Percentiles rank a stretch among this genome's conserved stretches.
These are phyloP conservation scores for Candolleomyces efflorescens DNA, from an alignment of 768 basidiomycete genomes.

Conservation along the genomic window DNA sequence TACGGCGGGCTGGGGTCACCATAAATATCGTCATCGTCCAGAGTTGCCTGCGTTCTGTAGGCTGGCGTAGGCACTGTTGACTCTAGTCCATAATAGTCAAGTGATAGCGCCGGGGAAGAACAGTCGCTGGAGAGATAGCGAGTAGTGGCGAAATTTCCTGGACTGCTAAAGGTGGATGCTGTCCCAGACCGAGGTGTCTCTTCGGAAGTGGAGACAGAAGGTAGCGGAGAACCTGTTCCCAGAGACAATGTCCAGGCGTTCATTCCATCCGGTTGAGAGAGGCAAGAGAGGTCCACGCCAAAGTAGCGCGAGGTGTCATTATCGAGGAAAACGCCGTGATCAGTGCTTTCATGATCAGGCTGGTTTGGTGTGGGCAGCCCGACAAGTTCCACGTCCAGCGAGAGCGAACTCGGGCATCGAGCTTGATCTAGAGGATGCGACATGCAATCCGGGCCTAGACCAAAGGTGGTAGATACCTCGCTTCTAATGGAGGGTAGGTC, in stretches of 20 bases:
- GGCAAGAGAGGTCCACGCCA: constrained; percentile 9
- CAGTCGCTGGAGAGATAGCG: not conserved
- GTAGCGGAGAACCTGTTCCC: not conserved
- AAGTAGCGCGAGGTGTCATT: constrained; percentile 4
- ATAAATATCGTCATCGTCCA: not conserved
- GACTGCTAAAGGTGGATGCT: constrained; percentile 1
- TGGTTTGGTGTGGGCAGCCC: constrained; percentile 2
- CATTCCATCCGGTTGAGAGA: constrained; percentile 25
- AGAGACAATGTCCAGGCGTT: constrained; percentile 27
- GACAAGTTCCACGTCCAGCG: constrained; percentile 5
- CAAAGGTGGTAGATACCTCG: not conserved
- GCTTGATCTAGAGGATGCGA: not conserved
- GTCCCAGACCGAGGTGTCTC: constrained; percentile 2
- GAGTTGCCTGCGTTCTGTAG: not conserved
- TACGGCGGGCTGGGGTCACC: not conserved
- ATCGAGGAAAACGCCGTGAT: constrained; percentile 1
- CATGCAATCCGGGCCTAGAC: too few relatives aligned
- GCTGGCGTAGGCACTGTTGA: not conserved
- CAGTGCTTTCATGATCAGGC: not conserved
- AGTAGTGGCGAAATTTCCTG: not conserved
- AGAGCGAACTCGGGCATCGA: constrained; percentile 5
- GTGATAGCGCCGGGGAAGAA: not conserved
- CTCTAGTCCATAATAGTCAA: constrained; percentile 1
- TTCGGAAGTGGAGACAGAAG: not conserved
- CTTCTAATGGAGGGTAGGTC: constrained; percentile 4